A percentile compares a stretch with the other conserved stretches of the same genome.
Conservation (phyloP, 768 basidiomycete genomes). For the Termitomyces sp. region DNA sequence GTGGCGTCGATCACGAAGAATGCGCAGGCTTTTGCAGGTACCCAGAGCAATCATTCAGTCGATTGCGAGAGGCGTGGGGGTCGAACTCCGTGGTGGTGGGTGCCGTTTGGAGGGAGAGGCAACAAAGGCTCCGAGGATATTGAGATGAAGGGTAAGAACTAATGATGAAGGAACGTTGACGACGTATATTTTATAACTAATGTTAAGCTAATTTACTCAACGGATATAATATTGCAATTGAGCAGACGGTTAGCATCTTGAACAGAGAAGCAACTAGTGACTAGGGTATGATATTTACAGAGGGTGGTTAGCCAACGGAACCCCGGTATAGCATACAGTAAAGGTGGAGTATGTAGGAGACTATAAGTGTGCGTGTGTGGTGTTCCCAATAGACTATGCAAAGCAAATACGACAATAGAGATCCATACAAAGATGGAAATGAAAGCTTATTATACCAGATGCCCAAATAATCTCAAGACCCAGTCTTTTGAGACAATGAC, state of each 20-base stretch:
- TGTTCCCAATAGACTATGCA: conserved; percentile 9
- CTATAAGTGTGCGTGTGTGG: background rate
- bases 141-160: conserved; percentile 1
- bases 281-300: background rate
- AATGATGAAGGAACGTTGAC: background rate
- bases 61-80: background rate
- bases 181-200: background rate
- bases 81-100: background rate
- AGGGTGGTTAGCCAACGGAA: background rate
- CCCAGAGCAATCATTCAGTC: background rate
- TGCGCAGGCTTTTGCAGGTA: conserved; percentile 7
- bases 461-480: background rate
- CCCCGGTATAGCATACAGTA: background rate
- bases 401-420: conserved; percentile 12
- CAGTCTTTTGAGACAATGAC: background rate
- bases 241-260: background rate
- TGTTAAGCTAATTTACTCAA: background rate
- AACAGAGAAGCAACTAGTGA: background rate
- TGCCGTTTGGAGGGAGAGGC: background rate
- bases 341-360: background rate
- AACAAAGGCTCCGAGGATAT: conserved; percentile 2
- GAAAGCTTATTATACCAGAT: background rate
- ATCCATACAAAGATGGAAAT: background rate
- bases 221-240: background rate
- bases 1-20: conserved; percentile 6